Evolutionary conservation across 495 filamentous ascomycete genomes (phyloP), one percentile per base, ranked within the genome.

Genomic region (Neurospora sp.): DNA sequence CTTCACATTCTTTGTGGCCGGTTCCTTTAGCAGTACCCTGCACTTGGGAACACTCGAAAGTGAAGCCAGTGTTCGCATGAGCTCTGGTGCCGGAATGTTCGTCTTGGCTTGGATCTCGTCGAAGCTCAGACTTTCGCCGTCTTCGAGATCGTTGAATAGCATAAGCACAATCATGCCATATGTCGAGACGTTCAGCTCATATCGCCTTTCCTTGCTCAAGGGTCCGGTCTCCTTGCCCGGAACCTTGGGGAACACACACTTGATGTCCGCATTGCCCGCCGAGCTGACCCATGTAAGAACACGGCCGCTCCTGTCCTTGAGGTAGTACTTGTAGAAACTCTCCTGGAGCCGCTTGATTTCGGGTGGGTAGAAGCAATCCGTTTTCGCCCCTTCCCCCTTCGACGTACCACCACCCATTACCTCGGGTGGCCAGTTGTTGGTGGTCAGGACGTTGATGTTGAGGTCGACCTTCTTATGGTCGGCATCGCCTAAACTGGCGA

Each of bases 371-470:
- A 88, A 88, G 81, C 90, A 91, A 11, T 86, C 80, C 35, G 84
- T 80, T 35, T 83, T 83, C 3, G 85, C 82, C 1, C 88, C 90
- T 35, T 90, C 87, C 77, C 84, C 82, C 41, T 76, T 76, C 49
- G 74, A 18, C 35, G 46, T 60, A 23, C 69, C n/a, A 39, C 81
- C 84, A 12, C 90, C 88, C 91, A 97, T 95, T 41, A 91, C 85
- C 72, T 97, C 94, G 77, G 93, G 87, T 3, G 96, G 96, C 96
- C 96, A 99, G 80, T 93, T 94, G 71, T 95, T 98, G 75, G 89
- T 93, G 6, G 96, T 98, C 46, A 99, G 87, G 54, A 98, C 90
- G 73, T 90, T 92, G 82, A 97, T 90, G 54, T 87, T 88, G 35
- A 99, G 84, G 18, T 98, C 96, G 39, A 93, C 87, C 37, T 86